A percentile compares a stretch with the other conserved stretches of the same genome.
Evolutionary conservation across 306 rosid species (phyloP).

Genomic region (Lathyrus aphaca): DNA sequence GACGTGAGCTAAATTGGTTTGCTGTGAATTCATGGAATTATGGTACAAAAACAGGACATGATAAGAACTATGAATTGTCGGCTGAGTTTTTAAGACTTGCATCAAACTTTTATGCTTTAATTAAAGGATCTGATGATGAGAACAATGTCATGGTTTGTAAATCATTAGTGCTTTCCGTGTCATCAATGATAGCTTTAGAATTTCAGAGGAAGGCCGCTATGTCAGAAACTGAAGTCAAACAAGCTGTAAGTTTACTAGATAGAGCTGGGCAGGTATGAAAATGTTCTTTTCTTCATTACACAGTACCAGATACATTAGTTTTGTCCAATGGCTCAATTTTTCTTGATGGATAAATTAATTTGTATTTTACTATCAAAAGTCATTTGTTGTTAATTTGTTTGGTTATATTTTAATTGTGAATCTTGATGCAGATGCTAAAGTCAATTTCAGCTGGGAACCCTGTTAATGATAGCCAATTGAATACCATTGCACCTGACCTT

Average conservation of each 20-base stretch:
- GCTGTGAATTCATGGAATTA: conserved; percentile 88
- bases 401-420: conserved; percentile 27
- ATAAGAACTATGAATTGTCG: conserved; percentile 67
- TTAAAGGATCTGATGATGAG: conserved; percentile 61
- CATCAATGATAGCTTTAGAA: conserved; percentile 81
- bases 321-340: conserved; percentile 29
- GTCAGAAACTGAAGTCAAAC: conserved; percentile 73
- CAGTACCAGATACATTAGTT: conserved; percentile 13
- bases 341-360: conserved; percentile 7
- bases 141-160: conserved; percentile 62
- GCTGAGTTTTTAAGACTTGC: conserved; percentile 71
- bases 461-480: conserved; percentile 45
- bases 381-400: conserved; percentile 10
- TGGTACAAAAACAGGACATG: conserved; percentile 73
- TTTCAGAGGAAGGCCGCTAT: conserved; percentile 59
- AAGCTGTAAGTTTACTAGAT: conserved; percentile 65
- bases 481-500: conserved; percentile 60
- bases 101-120: conserved; percentile 61
- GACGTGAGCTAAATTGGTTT: conserved; percentile 90
- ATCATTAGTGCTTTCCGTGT: conserved; percentile 66
- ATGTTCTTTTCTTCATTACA: conserved; percentile 16
- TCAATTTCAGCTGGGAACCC: conserved; percentile 54
- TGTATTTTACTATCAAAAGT: conserved; percentile 2
- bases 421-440: conserved; percentile 69
- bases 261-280: conserved; percentile 85